Evolutionary conservation across 2,329 filamentous ascomycete species (phyloP), one percentile per base, ranked within the genome.

Genomic region (Microcyclospora pomicola): DNA sequence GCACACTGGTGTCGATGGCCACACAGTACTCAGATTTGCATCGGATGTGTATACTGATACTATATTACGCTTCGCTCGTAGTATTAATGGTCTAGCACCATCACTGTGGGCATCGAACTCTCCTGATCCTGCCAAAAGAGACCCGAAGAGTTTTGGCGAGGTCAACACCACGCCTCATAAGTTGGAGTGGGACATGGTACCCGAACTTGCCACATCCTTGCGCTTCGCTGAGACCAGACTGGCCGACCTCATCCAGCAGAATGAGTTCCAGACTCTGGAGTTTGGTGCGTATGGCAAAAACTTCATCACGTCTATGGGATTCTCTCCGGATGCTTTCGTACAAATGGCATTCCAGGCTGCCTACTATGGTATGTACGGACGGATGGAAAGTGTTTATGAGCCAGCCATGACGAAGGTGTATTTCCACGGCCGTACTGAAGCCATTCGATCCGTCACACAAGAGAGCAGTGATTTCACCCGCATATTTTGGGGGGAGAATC

Each of bases 341-440:
- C 91, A 98, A 60, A 96, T 98, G 88, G 91, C 91, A 0, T 95
- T 95, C 65, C 91, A 98, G 60, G 88, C 88, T 4, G 88, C 91
- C 1, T 96, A 98, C 66, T 98, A 95, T 54, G 91, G 91, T 2
- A 71, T 98, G 6, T 98, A 96, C 51, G 91, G 91, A 2, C 77
- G 85, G 4, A 76, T 94, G 1, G 91, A 96, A 60, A 93, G 85
- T 56, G 91, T 87, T 0, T 98, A 98, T 58, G 91, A 98, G 61
- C 91, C 91, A 6, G 88, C 91, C 31, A 96, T 98, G 91, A 98
- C 91, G 36, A 98, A 98, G 60, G 68, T 81, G 42, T 98, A 76
- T 63, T 75, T 92, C 42, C 91, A 96, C 56, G 91, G 91, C 9
- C 81, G 91, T 33, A 98, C 91, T 0, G 91, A 98, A 62, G 88